Evolutionary conservation across 306 rosid genomes (phyloP).

Genomic region (Amphicarpaea edgeworthii): DNA sequence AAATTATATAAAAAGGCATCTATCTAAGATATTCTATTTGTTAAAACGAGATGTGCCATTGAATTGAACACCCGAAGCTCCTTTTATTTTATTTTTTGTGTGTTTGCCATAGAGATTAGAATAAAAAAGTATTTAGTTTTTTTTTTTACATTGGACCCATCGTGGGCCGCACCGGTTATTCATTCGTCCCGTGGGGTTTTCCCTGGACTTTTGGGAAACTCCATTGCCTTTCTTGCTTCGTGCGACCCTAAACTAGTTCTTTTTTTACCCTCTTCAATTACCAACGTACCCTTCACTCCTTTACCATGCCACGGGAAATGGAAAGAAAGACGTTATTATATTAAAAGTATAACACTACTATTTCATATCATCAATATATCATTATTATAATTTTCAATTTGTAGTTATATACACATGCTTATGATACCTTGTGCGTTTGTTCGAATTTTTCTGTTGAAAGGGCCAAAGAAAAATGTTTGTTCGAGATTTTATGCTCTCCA

Average conservation of each 20-base stretch:
- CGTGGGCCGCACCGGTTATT: slow-evolving; percentile 45
- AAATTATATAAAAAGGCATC: slow-evolving; percentile 37
- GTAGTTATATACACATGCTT: not conserved
- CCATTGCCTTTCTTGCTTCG: slow-evolving; percentile 49
- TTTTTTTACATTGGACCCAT: slow-evolving; percentile 1
- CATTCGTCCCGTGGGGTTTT: slow-evolving; percentile 60
- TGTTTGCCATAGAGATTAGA: not conserved
- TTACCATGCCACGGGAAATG: not conserved
- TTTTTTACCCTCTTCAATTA: slow-evolving; percentile 34
- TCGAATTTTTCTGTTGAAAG: not conserved
- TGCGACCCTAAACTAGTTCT: slow-evolving; percentile 18
- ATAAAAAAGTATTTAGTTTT: not conserved
- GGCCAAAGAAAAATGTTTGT: not conserved
- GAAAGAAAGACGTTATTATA: not conserved
- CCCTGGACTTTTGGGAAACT: slow-evolving; percentile 50
- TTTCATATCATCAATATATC: not conserved
- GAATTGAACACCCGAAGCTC: slow-evolving; percentile 36
- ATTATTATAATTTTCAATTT: not conserved
- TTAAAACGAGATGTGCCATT: slow-evolving; percentile 53
- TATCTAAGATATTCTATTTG: slow-evolving; percentile 56
- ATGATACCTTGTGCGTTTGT: slow-evolving; percentile 26
- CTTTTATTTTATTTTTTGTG: not conserved
- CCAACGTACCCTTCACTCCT: slow-evolving; percentile 22
- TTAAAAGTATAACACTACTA: not conserved
- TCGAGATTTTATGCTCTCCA: slow-evolving; percentile 34